A percentile compares a stretch with the other conserved stretches of the same genome.
These are phyloP conservation scores for Globisporangium paddicum DNA, from an alignment of 352 stramenopile species.

Conservation along the genomic window DNA sequence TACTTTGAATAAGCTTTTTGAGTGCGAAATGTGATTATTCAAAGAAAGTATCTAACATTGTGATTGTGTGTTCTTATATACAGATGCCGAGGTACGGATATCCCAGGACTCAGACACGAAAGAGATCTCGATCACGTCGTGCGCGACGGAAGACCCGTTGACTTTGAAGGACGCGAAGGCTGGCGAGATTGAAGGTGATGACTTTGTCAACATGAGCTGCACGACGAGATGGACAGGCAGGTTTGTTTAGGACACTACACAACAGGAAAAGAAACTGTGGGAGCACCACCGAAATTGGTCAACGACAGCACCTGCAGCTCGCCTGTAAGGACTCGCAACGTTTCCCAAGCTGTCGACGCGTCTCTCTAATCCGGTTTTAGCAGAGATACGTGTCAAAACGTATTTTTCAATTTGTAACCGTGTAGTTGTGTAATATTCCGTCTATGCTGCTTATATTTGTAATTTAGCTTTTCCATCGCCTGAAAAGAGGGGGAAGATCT, in stretches of 20 bases:
- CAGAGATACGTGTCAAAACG: background rate
- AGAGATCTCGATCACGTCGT: constrained; percentile 72
- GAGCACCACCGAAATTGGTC: background rate
- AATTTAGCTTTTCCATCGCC: background rate
- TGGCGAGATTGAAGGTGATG: background rate
- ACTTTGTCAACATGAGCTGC: constrained; percentile 44
- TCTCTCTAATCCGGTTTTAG: background rate
- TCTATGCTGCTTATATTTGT: no score
- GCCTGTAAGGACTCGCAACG: no score
- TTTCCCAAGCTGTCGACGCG: no score
- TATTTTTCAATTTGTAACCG: no score
- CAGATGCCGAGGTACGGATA: constrained; percentile 70
- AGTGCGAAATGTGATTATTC: no score
- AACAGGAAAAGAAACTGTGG: background rate
- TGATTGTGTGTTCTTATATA: background rate
- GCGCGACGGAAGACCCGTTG: constrained; percentile 14
- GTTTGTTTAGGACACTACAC: constrained; percentile 35
- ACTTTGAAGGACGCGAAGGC: background rate
- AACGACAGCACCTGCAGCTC: background rate
- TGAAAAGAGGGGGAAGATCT: constrained; percentile 12
- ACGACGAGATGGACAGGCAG: constrained; percentile 62
- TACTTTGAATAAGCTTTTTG: constrained; percentile 15
- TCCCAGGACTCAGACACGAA: constrained; percentile 36
- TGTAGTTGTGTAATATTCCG: background rate
- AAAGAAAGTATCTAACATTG: background rate